These are phyloP conservation scores for Musa balbisiana DNA, from an alignment of 202 grass and related monocot genomes.

Conservation along the genomic window DNA sequence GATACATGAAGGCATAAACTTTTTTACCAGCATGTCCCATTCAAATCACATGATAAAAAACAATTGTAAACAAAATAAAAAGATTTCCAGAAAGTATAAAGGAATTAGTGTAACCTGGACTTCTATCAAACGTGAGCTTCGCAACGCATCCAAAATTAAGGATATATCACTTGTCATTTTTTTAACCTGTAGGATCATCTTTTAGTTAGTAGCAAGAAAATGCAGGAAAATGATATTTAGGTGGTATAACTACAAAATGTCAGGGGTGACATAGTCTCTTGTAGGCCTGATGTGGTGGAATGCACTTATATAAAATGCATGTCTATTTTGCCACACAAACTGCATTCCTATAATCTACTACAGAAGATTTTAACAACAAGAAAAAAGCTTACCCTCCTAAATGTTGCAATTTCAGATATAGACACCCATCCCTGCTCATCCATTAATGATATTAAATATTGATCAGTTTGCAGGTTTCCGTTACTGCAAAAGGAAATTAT, in stretches of 20 bases:
- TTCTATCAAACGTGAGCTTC: slow-evolving; percentile 58
- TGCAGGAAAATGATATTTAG: too few relatives aligned
- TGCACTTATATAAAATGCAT: not conserved
- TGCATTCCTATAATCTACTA: not conserved
- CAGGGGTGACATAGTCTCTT: too few relatives aligned
- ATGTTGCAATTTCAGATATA: slow-evolving; percentile 74
- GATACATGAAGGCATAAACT: not conserved
- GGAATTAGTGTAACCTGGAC: slow-evolving; percentile 54
- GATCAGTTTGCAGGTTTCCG: slow-evolving; percentile 56
- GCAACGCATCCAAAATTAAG: slow-evolving; percentile 68
- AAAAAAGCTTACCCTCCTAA: slow-evolving; percentile 68
- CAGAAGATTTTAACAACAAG: not conserved
- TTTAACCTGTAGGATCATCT: slow-evolving; percentile 49
- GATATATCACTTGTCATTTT: slow-evolving; percentile 66
- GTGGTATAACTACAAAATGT: too few relatives aligned
- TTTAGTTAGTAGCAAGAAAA: not conserved
- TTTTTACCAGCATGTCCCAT: not conserved
- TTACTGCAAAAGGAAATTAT: slow-evolving; percentile 42
- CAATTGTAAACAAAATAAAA: slow-evolving; percentile 21
- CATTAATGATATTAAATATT: slow-evolving; percentile 83
- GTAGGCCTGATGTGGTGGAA: too few relatives aligned
- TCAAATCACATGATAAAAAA: not conserved
- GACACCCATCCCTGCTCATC: slow-evolving; percentile 85
- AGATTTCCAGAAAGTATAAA: not conserved
- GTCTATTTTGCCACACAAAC: not conserved